phyloP scores from a whole-genome alignment of 2,329 filamentous ascomycete species.

The Cordyceps cicadae region DNA sequence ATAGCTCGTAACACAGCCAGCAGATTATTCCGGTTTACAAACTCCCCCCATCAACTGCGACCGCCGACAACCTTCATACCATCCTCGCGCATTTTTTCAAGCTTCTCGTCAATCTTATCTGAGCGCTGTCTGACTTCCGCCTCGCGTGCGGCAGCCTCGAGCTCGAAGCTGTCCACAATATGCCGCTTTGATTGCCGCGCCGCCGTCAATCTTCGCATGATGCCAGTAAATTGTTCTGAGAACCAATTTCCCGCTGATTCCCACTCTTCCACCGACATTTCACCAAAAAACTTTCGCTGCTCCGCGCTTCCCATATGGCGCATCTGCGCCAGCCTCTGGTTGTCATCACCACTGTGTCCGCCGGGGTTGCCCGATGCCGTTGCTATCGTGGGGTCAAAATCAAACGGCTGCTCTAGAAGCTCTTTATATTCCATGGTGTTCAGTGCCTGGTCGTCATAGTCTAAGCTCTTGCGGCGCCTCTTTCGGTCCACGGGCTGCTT shows the following conservation, averaged over 20 bases:
- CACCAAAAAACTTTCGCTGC: conserved; percentile 43
- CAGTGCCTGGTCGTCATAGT: conserved; percentile 51
- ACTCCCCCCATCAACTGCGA: conserved; percentile 17
- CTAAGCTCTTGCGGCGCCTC: conserved; percentile 37
- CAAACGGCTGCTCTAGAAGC: conserved; percentile 45
- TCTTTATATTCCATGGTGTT: conserved; percentile 44
- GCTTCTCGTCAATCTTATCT: conserved; percentile 46
- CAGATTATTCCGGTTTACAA: neutral
- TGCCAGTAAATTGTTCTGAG: conserved; percentile 41
- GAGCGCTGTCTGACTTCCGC: conserved; percentile 44
- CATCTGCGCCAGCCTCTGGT: conserved; percentile 39
- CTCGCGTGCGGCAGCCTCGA: conserved; percentile 46
- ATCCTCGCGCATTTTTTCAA: conserved; percentile 47
- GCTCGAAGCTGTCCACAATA: conserved; percentile 43
- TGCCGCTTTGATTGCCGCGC: conserved; percentile 42
- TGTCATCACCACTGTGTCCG: conserved; percentile 13
- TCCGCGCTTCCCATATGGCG: conserved; percentile 36
- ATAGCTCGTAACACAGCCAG: conserved; percentile 1
- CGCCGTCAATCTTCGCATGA: conserved; percentile 40
- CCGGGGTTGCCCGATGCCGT: conserved; percentile 28
- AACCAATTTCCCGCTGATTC: conserved; percentile 54
- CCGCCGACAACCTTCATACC: conserved; percentile 48
- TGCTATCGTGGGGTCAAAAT: conserved; percentile 46
- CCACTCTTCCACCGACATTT: conserved; percentile 49
- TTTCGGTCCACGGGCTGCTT: conserved; percentile 24